A percentile compares a stretch with the other conserved stretches of the same genome.
These are phyloP conservation scores for Sphaceloma murrayae DNA, from an alignment of 2,329 filamentous ascomycete species.

Conservation along the genomic window DNA sequence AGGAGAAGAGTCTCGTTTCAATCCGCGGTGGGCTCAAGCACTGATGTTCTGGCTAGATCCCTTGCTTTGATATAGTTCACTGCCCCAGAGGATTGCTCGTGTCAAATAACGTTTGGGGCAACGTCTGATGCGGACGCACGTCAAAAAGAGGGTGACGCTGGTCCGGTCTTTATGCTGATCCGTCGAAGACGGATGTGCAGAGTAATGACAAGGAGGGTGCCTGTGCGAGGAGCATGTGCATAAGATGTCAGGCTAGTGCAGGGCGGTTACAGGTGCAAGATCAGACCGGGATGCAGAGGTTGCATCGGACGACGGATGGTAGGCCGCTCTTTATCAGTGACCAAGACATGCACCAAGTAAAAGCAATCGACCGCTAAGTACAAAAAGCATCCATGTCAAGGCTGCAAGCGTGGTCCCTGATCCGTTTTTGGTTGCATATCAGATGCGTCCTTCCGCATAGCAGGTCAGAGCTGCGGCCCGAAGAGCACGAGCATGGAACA, in stretches of 20 bases:
- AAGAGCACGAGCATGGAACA: constrained; percentile 9
- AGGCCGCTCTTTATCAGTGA: constrained; percentile 12
- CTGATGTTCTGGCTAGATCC: constrained; percentile 1
- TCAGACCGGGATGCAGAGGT: constrained; percentile 4
- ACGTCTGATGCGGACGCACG: constrained; percentile 15
- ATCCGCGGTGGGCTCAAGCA: no score
- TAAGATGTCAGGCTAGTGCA: constrained; percentile 15
- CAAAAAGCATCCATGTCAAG: constrained; percentile 9
- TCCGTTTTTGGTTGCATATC: constrained; percentile 2
- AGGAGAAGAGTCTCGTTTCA: no score
- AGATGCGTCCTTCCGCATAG: background rate
- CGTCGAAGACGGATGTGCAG: constrained; percentile 3
- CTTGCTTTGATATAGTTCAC: constrained; percentile 12
- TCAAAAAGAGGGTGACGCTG: constrained; percentile 13
- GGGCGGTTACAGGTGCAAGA: constrained; percentile 12
- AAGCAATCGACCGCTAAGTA: constrained; percentile 11
- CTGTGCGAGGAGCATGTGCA: constrained; percentile 13
- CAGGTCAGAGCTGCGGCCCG: constrained; percentile 8
- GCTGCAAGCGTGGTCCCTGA: constrained; percentile 6
- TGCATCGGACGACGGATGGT: background rate
- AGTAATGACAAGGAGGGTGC: constrained; percentile 3
- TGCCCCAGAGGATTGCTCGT: constrained; percentile 1
- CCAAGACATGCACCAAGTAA: constrained; percentile 2
- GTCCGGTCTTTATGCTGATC: constrained; percentile 16
- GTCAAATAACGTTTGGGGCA: constrained; percentile 12